A percentile compares a stretch with the other conserved stretches of the same genome.
Evolutionary conservation across 768 basidiomycete species (phyloP).

Genomic region (Podaxis carcinomalis): DNA sequence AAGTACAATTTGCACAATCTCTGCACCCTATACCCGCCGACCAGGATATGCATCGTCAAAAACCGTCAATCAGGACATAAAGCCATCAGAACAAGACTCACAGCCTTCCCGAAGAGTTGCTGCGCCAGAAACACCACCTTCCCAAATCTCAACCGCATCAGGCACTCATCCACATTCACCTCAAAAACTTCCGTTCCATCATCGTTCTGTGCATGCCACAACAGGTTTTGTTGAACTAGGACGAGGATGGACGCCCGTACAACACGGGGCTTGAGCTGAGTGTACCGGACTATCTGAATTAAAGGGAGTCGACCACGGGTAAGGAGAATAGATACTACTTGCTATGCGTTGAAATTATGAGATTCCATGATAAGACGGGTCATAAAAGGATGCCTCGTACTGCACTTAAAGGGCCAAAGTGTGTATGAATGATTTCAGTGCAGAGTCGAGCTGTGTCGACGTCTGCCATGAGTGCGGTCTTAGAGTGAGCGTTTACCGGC

Average conservation of each 20-base stretch:
- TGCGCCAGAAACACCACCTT: conserved; percentile 74
- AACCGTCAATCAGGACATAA: background rate
- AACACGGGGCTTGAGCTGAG: conserved; percentile 61
- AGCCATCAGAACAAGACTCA: conserved; percentile 31
- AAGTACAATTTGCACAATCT: conserved; percentile 71
- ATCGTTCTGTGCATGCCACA: conserved; percentile 77
- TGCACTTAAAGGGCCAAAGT: conserved; percentile 63
- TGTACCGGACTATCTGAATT: conserved; percentile 61
- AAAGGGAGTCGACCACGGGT: conserved; percentile 80
- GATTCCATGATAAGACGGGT: background rate
- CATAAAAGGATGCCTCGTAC: conserved; percentile 28
- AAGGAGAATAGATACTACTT: conserved; percentile 69
- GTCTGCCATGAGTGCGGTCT: conserved; percentile 50
- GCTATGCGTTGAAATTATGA: conserved; percentile 36
- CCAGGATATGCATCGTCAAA: background rate
- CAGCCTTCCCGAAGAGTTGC: conserved; percentile 64
- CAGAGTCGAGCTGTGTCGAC: conserved; percentile 58
- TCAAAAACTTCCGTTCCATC: conserved; percentile 78
- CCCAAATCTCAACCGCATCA: conserved; percentile 80
- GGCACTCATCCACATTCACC: conserved; percentile 78
- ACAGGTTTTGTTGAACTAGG: conserved; percentile 86
- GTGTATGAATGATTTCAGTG: conserved; percentile 55
- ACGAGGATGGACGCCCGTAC: conserved; percentile 70
- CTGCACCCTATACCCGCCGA: conserved; percentile 50
- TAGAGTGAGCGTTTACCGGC: background rate